These are phyloP conservation scores for Aciculoconidium aculeatum DNA, from an alignment of 805 yeast species.

Conservation along the genomic window DNA sequence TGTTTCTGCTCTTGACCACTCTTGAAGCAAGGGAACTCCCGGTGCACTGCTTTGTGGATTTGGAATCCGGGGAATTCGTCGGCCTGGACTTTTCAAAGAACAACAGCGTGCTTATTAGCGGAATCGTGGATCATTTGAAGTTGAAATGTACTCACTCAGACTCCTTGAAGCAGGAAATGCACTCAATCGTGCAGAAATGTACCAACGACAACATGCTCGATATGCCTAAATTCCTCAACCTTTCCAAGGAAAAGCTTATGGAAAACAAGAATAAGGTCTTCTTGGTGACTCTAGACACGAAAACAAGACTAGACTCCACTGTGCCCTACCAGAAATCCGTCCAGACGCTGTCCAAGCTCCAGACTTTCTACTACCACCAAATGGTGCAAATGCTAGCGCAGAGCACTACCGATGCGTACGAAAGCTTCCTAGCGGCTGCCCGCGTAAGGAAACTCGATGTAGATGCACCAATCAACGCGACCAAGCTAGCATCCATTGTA, in stretches of 20 bases:
- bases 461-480: constrained; percentile 42
- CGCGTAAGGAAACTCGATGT: constrained; percentile 41
- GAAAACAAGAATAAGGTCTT: no score
- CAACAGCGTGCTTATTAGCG: constrained; percentile 58
- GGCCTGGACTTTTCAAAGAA: constrained; percentile 4
- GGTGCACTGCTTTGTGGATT: constrained; percentile 47
- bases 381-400: constrained; percentile 37
- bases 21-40: constrained; percentile 61
- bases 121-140: constrained; percentile 52
- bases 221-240: no score
- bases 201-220: no score
- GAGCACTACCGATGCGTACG: constrained; percentile 26
- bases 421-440: constrained; percentile 42
- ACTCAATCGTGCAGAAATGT: no score
- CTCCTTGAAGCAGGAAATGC: no score
- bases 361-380: constrained; percentile 53
- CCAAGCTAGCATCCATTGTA: constrained; percentile 33
- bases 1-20: constrained; percentile 34
- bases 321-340: constrained; percentile 50
- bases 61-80: constrained; percentile 14
- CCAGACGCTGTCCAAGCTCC: constrained; percentile 45
- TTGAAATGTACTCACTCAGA: no score
- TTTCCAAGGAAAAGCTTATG: no score
- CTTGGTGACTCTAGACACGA: constrained; percentile 45
- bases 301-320: constrained; percentile 44